These are phyloP conservation scores for Populus tomentosa DNA, from an alignment of 441 rosid genomes.

Conservation along the genomic window DNA sequence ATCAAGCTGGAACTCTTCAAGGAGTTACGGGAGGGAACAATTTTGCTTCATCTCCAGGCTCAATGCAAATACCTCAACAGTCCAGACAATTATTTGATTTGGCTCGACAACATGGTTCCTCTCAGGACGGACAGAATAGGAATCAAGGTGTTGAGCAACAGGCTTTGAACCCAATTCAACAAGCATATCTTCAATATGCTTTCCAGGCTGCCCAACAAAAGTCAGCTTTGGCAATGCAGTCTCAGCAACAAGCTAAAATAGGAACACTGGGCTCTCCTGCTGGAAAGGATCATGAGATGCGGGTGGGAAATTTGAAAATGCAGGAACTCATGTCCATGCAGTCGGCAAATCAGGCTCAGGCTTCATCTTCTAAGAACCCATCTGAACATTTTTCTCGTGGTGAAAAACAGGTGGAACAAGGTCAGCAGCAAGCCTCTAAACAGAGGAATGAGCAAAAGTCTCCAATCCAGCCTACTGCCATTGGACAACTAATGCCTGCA, in stretches of 20 bases:
- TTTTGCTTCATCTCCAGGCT: conserved; percentile 59
- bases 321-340: conserved; percentile 82
- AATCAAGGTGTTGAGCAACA: conserved; percentile 72
- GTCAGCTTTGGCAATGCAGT: conserved; percentile 44
- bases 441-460: conserved; percentile 65
- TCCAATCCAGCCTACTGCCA: conserved; percentile 41
- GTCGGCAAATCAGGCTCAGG: conserved; percentile 70
- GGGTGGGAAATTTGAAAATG: conserved; percentile 69
- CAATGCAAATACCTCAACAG: conserved; percentile 83
- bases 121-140: conserved; percentile 68
- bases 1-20: conserved; percentile 72
- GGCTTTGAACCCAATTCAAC: conserved; percentile 70
- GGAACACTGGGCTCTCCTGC: conserved; percentile 51
- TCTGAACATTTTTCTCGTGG: conserved; percentile 63
- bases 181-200: conserved; percentile 86
- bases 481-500: conserved; percentile 59
- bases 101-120: conserved; percentile 59
- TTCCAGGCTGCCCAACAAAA: conserved; percentile 70
- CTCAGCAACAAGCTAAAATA: conserved; percentile 74
- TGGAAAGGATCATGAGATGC: conserved; percentile 69
- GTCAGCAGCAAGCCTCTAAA: conserved; percentile 47
- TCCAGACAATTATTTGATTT: conserved; percentile 74
- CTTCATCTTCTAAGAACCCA: conserved; percentile 74
- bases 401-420: conserved; percentile 73
- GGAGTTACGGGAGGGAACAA: conserved; percentile 73